Conservation (phyloP, 139 green algal species). For the Microglena sp. region DNA sequence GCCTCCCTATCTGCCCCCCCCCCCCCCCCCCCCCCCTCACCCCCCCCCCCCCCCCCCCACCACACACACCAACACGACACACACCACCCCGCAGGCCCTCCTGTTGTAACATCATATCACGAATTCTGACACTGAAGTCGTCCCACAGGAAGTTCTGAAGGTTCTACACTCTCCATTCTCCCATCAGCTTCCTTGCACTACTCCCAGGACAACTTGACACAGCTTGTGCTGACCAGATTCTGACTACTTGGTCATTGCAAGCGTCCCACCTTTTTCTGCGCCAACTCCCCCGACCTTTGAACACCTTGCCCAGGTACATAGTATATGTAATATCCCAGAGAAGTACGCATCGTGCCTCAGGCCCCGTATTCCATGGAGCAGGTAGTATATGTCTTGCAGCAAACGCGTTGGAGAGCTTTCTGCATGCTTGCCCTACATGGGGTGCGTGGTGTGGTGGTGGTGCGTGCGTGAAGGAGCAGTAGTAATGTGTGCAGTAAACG, state of each 20-base stretch:
- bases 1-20: too few relatives aligned
- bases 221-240: slow-evolving; percentile 31
- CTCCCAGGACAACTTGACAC: slow-evolving; percentile 19
- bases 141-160: slow-evolving; percentile 37
- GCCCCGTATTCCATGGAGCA: too few relatives aligned
- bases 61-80: neutral
- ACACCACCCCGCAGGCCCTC: neutral
- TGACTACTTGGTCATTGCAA: slow-evolving; percentile 40
- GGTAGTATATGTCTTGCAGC: too few relatives aligned
- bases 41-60: too few relatives aligned
- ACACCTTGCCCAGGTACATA: slow-evolving; percentile 69
- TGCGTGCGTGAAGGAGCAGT: too few relatives aligned
- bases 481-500: slow-evolving; percentile 73
- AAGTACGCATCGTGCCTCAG: slow-evolving; percentile 57
- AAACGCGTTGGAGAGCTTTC: too few relatives aligned
- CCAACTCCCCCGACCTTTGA: neutral
- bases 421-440: too few relatives aligned
- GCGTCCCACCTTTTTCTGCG: slow-evolving; percentile 1
- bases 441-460: too few relatives aligned
- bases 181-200: slow-evolving; percentile 9
- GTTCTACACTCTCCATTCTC: slow-evolving; percentile 7
- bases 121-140: slow-evolving; percentile 29
- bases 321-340: slow-evolving; percentile 77
- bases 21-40: too few relatives aligned
- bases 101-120: neutral